A percentile compares a stretch with the other conserved stretches of the same genome.
Evolutionary conservation across 2,329 filamentous ascomycete genomes (phyloP).

Genomic region (Albifimbria verrucaria): DNA sequence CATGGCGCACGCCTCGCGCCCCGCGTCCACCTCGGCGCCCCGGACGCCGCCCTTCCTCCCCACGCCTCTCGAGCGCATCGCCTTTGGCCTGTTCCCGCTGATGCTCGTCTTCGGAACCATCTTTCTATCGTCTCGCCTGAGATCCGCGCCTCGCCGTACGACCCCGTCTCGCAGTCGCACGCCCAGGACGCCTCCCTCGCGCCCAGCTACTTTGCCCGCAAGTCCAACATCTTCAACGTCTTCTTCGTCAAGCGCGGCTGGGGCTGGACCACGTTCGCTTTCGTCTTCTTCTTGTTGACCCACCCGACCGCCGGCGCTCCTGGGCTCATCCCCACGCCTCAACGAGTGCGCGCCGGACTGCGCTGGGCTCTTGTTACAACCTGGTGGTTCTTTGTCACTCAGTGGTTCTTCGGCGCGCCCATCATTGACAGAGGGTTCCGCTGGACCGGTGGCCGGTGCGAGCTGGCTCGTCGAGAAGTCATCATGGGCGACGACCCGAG

Average conservation of each 20-base stretch:
- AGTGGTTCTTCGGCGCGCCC: constrained; percentile 93
- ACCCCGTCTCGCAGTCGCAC: constrained; percentile 60
- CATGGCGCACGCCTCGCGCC: constrained; percentile 9
- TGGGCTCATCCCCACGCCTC: constrained; percentile 21
- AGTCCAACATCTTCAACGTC: constrained; percentile 87
- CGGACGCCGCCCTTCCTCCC: constrained; percentile 62
- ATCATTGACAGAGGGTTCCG: constrained; percentile 87
- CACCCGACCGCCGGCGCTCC: constrained; percentile 52
- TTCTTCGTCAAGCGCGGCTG: constrained; percentile 95
- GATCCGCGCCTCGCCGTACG: constrained; percentile 62
- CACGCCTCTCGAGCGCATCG: constrained; percentile 62
- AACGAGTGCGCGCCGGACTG: constrained; percentile 53
- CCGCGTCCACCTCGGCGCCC: constrained; percentile 16
- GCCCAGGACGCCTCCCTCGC: constrained; percentile 49
- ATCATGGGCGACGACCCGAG: constrained; percentile 39
- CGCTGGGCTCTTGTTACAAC: constrained; percentile 71
- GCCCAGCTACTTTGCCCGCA: constrained; percentile 88
- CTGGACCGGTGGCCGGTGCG: constrained; percentile 84
- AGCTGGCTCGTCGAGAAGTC: constrained; percentile 49
- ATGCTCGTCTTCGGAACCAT: constrained; percentile 79
- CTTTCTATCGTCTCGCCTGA: constrained; percentile 75
- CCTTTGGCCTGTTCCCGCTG: constrained; percentile 69
- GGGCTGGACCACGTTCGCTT: constrained; percentile 81
- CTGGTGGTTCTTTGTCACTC: constrained; percentile 84
- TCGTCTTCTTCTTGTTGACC: constrained; percentile 65